These are phyloP conservation scores for Carex littledalei DNA, from an alignment of 176 grass and related monocot genomes.

Conservation along the genomic window DNA sequence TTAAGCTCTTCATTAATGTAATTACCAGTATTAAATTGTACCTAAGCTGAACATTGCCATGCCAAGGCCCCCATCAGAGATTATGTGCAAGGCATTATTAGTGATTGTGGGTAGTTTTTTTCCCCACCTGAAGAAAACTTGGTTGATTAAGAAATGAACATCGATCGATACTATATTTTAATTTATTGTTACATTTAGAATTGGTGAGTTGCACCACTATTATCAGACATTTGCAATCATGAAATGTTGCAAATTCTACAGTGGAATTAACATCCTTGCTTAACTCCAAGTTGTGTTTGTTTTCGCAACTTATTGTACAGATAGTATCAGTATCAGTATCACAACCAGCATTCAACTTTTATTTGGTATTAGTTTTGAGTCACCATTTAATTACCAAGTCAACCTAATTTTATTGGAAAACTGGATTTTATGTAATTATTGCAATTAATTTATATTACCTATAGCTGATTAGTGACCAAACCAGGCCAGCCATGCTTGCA, in stretches of 20 bases:
- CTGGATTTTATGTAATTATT: slow-evolving; percentile 10
- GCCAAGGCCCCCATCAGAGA: slow-evolving; percentile 86
- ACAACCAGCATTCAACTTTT: not conserved
- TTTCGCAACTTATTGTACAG: not conserved
- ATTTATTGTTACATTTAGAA: not conserved
- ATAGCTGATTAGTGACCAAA: slow-evolving; percentile 79
- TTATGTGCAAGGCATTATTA: slow-evolving; percentile 61
- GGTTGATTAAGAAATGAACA: not conserved
- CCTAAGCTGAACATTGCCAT: slow-evolving; percentile 99
- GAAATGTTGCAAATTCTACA: not conserved
- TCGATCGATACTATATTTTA: not conserved
- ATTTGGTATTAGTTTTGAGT: not conserved
- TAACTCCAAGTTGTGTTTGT: not conserved
- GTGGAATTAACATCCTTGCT: not conserved
- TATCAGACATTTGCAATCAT: not conserved
- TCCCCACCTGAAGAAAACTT: slow-evolving; percentile 48
- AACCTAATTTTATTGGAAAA: not conserved
- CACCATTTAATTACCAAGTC: not conserved
- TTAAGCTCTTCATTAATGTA: slow-evolving; percentile 13
- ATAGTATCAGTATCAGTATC: not conserved
- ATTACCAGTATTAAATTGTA: slow-evolving; percentile 19
- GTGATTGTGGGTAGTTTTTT: slow-evolving; percentile 49
- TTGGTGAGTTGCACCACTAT: not conserved
- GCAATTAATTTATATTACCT: slow-evolving; percentile 33
- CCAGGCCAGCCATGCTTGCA: slow-evolving; percentile 49